Base-by-base conservation (phyloP, 2,329 filamentous ascomycete species). In the Claviceps spartinae region DNA sequence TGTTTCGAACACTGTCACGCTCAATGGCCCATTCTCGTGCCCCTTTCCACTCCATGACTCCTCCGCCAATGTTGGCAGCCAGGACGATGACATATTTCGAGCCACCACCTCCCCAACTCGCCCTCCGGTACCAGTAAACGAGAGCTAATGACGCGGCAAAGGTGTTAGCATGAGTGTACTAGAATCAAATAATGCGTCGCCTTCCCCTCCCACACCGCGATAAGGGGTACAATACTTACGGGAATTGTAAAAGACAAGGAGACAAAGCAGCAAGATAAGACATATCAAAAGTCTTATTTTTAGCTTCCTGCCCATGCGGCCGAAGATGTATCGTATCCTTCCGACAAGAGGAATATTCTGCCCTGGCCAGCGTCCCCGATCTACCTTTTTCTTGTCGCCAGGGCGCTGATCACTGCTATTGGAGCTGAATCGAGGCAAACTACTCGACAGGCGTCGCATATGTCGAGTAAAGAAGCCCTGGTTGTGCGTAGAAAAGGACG, bases 41-140 rank as follows among this genome's bases (percentile, higher is more conserved):
- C 0, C 91, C 91, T 68, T 98, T 98, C 91, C 89, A 96, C 64
- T 96, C 91, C 89, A 97, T 97, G 7, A 98, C 93, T 61, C 93
- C 93, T 54, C 93, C 93, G 48, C 93, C 93, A 57, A 95, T 79
- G 63, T 98, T 98, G 52, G 93, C 90, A 24, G 86, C 90, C 20
- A 97, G 75, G 56, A 98, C 89, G 51, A 98, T 85, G 57, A 98
- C 93, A 63, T 86, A 90, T 63, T 95, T 97, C 63, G 84, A 83
- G 20, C 93, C 93, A 48, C 87, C 87, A 49, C 91, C 90, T 3
- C 94, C 74, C 68, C 77, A 77, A 38, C 82, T 72, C 47, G 84
- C 77, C 69, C 86, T 78, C 61, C 88, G 81, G 73, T 87, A 95
- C 65, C 71, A 70, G 59, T 78, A 78, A 37, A 74, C 61, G 5